Conservation (phyloP, 768 basidiomycete species). For the Mycena belliarum region DNA sequence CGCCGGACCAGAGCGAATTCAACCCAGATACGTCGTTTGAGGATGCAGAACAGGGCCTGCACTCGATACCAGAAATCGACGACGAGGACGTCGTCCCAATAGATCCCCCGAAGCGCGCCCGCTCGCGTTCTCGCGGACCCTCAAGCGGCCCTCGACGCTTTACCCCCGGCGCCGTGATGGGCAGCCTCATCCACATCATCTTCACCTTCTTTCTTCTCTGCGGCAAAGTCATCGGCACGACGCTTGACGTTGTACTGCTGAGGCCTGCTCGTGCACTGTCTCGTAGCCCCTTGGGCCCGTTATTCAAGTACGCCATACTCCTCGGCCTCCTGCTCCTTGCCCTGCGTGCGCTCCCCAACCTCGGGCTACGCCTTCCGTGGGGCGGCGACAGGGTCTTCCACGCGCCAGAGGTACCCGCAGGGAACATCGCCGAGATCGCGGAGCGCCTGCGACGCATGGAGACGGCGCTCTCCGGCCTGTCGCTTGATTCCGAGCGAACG, state of each 20-base stretch:
- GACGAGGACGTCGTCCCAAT: constrained; percentile 40
- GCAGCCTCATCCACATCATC: constrained; percentile 37
- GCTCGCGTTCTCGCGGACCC: constrained; percentile 32
- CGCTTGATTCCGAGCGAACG: constrained; percentile 52
- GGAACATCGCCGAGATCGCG: constrained; percentile 67
- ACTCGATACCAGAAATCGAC: constrained; percentile 67
- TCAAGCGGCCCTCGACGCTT: constrained; percentile 10
- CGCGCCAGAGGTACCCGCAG: constrained; percentile 58
- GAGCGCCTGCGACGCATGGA: constrained; percentile 66
- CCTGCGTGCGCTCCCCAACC: constrained; percentile 35
- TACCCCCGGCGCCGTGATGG: constrained; percentile 40
- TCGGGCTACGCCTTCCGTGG: constrained; percentile 26
- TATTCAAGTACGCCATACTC: constrained; percentile 34
- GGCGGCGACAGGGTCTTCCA: constrained; percentile 39
- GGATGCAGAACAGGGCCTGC: constrained; percentile 53
- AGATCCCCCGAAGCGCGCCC: constrained; percentile 25
- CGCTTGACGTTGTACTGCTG: constrained; percentile 47
- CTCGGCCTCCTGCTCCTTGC: constrained; percentile 37
- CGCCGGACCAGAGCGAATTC: constrained; percentile 19
- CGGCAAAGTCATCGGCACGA: constrained; percentile 51
- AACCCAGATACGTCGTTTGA: constrained; percentile 39
- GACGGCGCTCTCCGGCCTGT: constrained; percentile 58
- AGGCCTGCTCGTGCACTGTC: constrained; percentile 47
- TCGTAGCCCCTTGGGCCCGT: constrained; percentile 32
- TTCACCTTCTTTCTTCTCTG: constrained; percentile 40